Percentiles rank a stretch among this genome's conserved stretches.
Conservation (phyloP, 106 monocot genomes). For the Apostasia shenzhenica region DNA sequence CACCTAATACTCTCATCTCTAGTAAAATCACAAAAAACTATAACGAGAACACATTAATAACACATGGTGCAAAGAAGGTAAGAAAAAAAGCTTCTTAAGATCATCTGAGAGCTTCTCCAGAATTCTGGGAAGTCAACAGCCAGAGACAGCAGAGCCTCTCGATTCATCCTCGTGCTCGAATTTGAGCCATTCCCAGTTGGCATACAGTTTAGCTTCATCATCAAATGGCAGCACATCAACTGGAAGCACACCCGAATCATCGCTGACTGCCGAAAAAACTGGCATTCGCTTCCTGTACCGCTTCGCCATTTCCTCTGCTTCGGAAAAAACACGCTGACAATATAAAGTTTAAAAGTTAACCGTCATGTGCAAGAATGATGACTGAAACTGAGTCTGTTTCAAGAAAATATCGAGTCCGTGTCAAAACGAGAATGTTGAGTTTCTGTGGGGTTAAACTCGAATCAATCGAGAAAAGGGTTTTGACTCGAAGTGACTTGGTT, state of each 20-base stretch:
- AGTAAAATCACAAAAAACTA: too few species aligned
- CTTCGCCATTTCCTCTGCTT: slow-evolving; percentile 83
- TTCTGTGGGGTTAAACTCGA: too few species aligned
- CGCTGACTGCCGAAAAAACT: slow-evolving; percentile 13
- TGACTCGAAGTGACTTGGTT: too few species aligned
- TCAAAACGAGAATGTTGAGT: too few species aligned
- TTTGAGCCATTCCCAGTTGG: slow-evolving; percentile 94
- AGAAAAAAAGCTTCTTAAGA: too few species aligned
- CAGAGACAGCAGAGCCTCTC: neutral
- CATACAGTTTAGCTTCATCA: slow-evolving; percentile 51
- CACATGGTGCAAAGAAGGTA: too few species aligned
- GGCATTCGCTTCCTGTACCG: slow-evolving; percentile 46
- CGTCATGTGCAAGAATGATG: neutral
- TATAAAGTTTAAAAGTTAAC: neutral
- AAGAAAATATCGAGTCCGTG: too few species aligned
- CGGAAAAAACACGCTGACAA: slow-evolving; percentile 73
- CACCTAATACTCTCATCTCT: too few species aligned
- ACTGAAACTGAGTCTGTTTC: neutral
- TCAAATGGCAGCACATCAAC: slow-evolving; percentile 48
- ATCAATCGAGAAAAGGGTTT: too few species aligned
- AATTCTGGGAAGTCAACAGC: too few species aligned
- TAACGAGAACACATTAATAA: too few species aligned
- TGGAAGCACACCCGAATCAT: slow-evolving; percentile 8
- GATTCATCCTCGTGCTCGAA: slow-evolving; percentile 32
- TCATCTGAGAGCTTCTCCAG: too few species aligned